These are phyloP conservation scores for Athelia psychrophila DNA, from an alignment of 1,284 basidiomycete species.

Conservation along the genomic window DNA sequence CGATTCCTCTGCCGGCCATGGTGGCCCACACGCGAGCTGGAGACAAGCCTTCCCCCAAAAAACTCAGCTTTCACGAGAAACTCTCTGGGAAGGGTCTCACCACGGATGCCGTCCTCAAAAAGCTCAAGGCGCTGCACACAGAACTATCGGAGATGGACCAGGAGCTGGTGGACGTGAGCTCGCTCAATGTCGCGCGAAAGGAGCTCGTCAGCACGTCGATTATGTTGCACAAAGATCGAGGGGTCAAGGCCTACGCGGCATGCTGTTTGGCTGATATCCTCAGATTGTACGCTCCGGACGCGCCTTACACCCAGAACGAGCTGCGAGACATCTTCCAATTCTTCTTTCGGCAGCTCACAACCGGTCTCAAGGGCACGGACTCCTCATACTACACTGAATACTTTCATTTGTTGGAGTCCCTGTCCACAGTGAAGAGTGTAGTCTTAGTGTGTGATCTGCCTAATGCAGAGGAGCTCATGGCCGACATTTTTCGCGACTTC, in stretches of 20 bases:
- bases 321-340: slow-evolving; percentile 95
- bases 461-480: slow-evolving; percentile 83
- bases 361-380: slow-evolving; percentile 70
- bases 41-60: slow-evolving; percentile 47
- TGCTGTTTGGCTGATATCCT: slow-evolving; percentile 96
- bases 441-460: slow-evolving; percentile 92
- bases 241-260: slow-evolving; percentile 91
- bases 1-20: slow-evolving; percentile 39
- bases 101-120: slow-evolving; percentile 80
- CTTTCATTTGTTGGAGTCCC: slow-evolving; percentile 87
- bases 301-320: slow-evolving; percentile 88
- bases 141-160: slow-evolving; percentile 89
- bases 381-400: slow-evolving; percentile 85
- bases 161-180: slow-evolving; percentile 75
- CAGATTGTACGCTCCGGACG: slow-evolving; percentile 93
- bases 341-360: slow-evolving; percentile 82
- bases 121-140: slow-evolving; percentile 77
- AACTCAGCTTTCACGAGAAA: slow-evolving; percentile 78
- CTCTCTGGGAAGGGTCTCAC: slow-evolving; percentile 67
- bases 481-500: slow-evolving; percentile 80
- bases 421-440: slow-evolving; percentile 93
- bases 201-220: slow-evolving; percentile 83
- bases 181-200: slow-evolving; percentile 68
- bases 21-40: slow-evolving; percentile 69
- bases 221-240: slow-evolving; percentile 90